A percentile compares a stretch with the other conserved stretches of the same genome.
Conservation (phyloP, 495 filamentous ascomycete species). For the Podospora anserina region DNA sequence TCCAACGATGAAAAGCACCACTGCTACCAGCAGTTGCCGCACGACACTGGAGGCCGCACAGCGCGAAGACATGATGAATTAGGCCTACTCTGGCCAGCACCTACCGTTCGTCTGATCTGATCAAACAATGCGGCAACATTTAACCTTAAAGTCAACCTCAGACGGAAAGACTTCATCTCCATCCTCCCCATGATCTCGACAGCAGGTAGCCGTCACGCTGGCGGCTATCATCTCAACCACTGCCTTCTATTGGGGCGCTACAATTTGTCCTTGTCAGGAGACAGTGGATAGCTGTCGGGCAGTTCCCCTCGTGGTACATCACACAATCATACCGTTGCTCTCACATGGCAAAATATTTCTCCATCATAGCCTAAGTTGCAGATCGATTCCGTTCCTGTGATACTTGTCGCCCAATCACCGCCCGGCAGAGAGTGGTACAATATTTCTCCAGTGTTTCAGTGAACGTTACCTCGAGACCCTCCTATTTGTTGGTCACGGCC, state of each 20-base stretch:
- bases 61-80: neutral
- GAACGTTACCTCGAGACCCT: neutral
- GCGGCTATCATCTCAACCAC: neutral
- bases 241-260: constrained; percentile 1
- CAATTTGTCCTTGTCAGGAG: constrained; percentile 2
- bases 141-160: neutral
- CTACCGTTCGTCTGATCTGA: neutral
- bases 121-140: neutral
- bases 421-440: neutral
- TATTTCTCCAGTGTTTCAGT: neutral
- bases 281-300: neutral
- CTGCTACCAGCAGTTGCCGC: neutral
- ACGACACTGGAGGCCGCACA: neutral
- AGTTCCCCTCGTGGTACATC: neutral
- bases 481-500: neutral
- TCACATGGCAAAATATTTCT: constrained; percentile 7
- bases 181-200: neutral
- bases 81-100: neutral
- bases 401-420: neutral
- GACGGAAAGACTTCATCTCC: neutral
- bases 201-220: neutral
- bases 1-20: neutral
- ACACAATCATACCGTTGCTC: neutral
- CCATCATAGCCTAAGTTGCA: constrained; percentile 5
- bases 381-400: neutral